Evolutionary conservation across 495 filamentous ascomycete genomes (phyloP).

Genomic region (Clavariopsis aquatica): DNA sequence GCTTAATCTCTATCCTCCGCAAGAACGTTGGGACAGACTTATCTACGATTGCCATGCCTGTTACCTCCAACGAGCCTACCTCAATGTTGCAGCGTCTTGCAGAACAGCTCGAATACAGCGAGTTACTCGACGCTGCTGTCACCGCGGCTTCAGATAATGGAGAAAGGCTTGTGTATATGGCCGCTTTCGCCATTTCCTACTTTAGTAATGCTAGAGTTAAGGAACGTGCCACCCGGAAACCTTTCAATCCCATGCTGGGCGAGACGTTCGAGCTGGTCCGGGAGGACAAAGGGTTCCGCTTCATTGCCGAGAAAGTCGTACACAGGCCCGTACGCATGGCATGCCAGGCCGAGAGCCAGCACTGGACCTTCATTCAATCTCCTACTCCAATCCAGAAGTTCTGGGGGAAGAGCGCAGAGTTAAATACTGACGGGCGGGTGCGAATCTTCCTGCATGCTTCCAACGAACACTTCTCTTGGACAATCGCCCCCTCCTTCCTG

Average conservation of each 20-base stretch:
- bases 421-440: constrained; percentile 85
- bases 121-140: constrained; percentile 74
- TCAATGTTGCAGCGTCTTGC: constrained; percentile 84
- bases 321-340: constrained; percentile 91
- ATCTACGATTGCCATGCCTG: constrained; percentile 94
- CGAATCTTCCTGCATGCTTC: constrained; percentile 69
- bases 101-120: constrained; percentile 86
- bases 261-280: constrained; percentile 94
- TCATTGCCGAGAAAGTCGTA: constrained; percentile 88
- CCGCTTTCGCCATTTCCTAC: constrained; percentile 84
- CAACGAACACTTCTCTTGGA: constrained; percentile 82
- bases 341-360: constrained; percentile 81
- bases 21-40: constrained; percentile 98
- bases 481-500: constrained; percentile 80
- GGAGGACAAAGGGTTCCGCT: constrained; percentile 83
- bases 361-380: constrained; percentile 83
- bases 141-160: constrained; percentile 56
- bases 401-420: constrained; percentile 94
- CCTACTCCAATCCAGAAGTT: constrained; percentile 93
- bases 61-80: constrained; percentile 90
- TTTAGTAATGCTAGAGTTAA: constrained; percentile 78
- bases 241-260: constrained; percentile 96
- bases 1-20: constrained; percentile 87
- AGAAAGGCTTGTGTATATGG: constrained; percentile 77
- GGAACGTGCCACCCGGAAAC: constrained; percentile 92